Base-by-base conservation (phyloP, 2,329 filamentous ascomycete species). In the Hymenotorrendiella dingleyae region DNA sequence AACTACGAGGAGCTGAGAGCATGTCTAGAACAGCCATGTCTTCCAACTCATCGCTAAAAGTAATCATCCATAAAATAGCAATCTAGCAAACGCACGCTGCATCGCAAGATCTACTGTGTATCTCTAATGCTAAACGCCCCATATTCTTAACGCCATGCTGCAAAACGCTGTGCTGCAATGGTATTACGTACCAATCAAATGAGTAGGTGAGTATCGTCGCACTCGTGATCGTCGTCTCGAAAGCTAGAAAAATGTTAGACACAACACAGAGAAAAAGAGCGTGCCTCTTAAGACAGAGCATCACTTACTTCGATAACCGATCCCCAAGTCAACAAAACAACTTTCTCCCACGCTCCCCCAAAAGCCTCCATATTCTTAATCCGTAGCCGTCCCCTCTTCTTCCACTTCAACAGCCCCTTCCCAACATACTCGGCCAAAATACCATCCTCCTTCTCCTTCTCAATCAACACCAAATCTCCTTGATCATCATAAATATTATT, bases 401-500 rank as follows among this genome's bases (percentile, higher is more conserved):
- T 55, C 53, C 51, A 54, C 40, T 55, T 55, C 37, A 55, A 37
- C 12, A 54, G 11, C 1, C 53, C 53, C 26, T 51, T 52, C 9
- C 51, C 53, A 10, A 50, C 19, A 45, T 55, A 55, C 36, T 55
- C 53, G 3, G 45, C 47, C 32, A 53, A 38, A 5, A 55, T 42
- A 14, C 46, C 20, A 20, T 47, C 30, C 36, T 55, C 51, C 38
- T 34, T 53, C 3, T 46, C 48, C n/a, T 52, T 37, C 37, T 55
- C 46, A 12, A 55, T 45, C 14, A 55, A 39, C 19, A 55, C 53
- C 29, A 53, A 44, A 44, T 55, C 53, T 3, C 51, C 51, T 26
- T 55, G 53, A 45, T 55, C 53, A 43, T 54, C 51, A 12, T 51
- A 14, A 10, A 54, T 21, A 41, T 52, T 54, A 44, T 54, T 55